Base-by-base conservation (phyloP, 1,284 basidiomycete species). In the Microbotryum intermedium region DNA sequence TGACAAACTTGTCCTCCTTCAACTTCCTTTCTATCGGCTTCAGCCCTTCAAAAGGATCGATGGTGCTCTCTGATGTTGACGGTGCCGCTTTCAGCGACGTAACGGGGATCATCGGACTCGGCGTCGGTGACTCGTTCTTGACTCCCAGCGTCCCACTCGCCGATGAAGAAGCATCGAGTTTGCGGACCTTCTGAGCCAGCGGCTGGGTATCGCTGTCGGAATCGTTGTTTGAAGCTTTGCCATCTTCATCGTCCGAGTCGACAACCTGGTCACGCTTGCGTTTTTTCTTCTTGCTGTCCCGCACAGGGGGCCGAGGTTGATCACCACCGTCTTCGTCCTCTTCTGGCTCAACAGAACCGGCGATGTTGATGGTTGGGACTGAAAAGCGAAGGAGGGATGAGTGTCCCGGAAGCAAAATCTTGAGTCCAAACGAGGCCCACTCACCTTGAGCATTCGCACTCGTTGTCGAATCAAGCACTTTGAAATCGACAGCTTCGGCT, bases 241-340 rank as follows among this genome's bases (percentile, higher is more conserved):
- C 34, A 16, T 39, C 34, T 16, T 39, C 34, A 16, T 39, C 34
- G 39, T 69, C 67, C 3, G 67, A 67, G 45, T 69, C 65, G 21
- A 62, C 21, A 6, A 69, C 46, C 1, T 54, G 53, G 5, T 62
- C 65, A 10, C 62, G 62, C 48, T 64, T 67, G 25, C 65, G 62
- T 59, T 67, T 67, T 55, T 64, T 61, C 54, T 64, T 62, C 29
- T 69, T 62, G 49, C 46, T 54, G 16, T 60, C 58, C 16, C 65
- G 60, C 5, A 58, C 58, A 16, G 51, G 51, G 7, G 61, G 58
- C 53, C 51, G 57, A 18, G 63, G 60, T 42, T 65, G 63, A 6
- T 39, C 28, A 6, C 28, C 21, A 9, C 62, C 66, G 4, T 67
- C 66, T 10, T 67, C 21, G 11, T 67, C 66, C 5, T 67, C 66